Evolutionary conservation across 106 monocot genomes (phyloP), one percentile per base, ranked within the genome.

Genomic region (Platanthera zijinensis): DNA sequence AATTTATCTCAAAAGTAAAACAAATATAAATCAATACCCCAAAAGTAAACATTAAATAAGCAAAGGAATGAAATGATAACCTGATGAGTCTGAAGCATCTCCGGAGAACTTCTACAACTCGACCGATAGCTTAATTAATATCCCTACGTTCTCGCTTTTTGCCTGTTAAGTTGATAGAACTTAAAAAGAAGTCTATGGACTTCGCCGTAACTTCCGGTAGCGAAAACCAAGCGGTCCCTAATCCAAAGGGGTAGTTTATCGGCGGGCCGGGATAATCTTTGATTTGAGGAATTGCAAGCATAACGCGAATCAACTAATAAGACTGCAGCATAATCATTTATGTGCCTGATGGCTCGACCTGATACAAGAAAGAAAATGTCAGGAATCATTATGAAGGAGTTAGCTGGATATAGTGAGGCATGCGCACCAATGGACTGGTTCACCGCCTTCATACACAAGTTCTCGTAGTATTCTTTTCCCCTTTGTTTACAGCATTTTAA

Each of bases 381-480:
- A 12, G 48, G n/a, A 70, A 39, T 12, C 13, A 69, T 45, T 4
- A 6, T 2, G 8, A 48, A 70, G 66, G 9, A 1, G 32, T 32
- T 25, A 10, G 1, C 70, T 39, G 14, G 53, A 53, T 53, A 53
- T 67, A 48, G 45, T 1, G 10, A 68, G 50, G 70, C 12, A 45
- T 52, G 46, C 82, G 59, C 78, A 97, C 97, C 97, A 50, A 97
- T 89, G 25, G 91, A 97, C 75, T 94, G 97, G 62, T 97, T 97
- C 17, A 97, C 97, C 61, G 97, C 93, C 73, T 97, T 97, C 97
- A 97, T 94, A 86, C 97, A 97, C 54, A 97, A 83, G 76, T 94
- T 97, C 73, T 97, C 97, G 76, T 97, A 97, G 80, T 97, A 97
- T 57, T 97, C 97, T 83, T 80, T 84, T 56, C 97, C 97, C 71